Base-by-base conservation (phyloP, 2,329 filamentous ascomycete genomes). In the Alternaria panax region DNA sequence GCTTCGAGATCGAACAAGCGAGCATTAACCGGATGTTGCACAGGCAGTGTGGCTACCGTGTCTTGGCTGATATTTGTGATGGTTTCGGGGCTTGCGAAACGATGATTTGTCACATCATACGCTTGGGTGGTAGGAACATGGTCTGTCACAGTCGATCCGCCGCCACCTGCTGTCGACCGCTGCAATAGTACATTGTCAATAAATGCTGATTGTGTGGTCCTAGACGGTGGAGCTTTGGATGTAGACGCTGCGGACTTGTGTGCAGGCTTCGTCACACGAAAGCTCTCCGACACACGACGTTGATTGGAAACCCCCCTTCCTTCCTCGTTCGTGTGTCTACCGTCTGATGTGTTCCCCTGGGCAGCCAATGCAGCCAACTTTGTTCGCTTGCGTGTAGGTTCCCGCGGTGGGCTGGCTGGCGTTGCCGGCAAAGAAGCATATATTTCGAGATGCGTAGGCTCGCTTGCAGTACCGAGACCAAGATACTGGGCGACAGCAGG, bases 401-500 rank as follows among this genome's bases (percentile, higher is more conserved):
- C 50, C 2, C 57, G 45, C 28, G 54, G 48, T 12, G 57, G 28
- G 32, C 38, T 30, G 18, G 40, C 20, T 20, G 59, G 51, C 8
- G 43, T 38, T 25, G 58, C 41, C 25, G 54, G 50, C n/a, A 56
- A 38, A 28, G 64, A 55, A 4, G 59, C 65, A 60, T 64, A 60
- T 45, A 60, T 68, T 4, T 63, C 52, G n/a, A 73, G 47, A 47
- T 67, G 65, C 11, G 56, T 22, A 18, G 69, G 65, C 41, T 72
- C 72, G 18, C 47, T 34, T 7, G 59, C 43, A 42, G 34, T 53
- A 25, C 64, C 68, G 2, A 75, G 51, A 7, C 72, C 73, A 1
- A 76, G 66, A 45, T 77, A 75, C 6, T 66, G 56, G 12, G 71
- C 73, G 14, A 76, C 65, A 27, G 65, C 53, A 22, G 71, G 65